These are phyloP conservation scores for Discostella pseudostelligera DNA, from an alignment of 108 stramenopile species.

Conservation along the genomic window DNA sequence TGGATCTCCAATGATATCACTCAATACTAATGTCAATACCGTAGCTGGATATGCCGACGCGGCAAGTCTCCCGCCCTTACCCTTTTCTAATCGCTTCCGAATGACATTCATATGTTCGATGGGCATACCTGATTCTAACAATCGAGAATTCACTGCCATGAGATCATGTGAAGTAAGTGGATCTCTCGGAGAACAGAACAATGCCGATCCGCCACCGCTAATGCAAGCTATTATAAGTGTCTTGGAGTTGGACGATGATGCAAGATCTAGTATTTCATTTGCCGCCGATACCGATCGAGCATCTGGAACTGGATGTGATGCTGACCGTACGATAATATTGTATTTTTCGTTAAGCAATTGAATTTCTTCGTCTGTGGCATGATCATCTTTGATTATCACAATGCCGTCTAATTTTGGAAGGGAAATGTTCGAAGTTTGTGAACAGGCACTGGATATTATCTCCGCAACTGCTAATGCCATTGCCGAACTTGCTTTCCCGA, in stretches of 20 bases:
- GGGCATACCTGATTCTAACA: conserved; percentile 75
- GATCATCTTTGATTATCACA: conserved; percentile 84
- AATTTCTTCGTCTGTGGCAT: conserved; percentile 66
- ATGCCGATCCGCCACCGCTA: conserved; percentile 82
- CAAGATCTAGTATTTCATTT: conserved; percentile 54
- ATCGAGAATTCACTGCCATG: conserved; percentile 50
- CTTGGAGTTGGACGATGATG: conserved; percentile 27
- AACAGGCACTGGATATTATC: conserved; percentile 29
- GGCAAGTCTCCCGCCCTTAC: conserved; percentile 79
- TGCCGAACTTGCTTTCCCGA: conserved; percentile 83
- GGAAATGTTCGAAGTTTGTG: conserved; percentile 4
- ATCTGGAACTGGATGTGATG: conserved; percentile 86
- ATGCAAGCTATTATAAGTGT: conserved; percentile 75
- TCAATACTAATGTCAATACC: conserved; percentile 60
- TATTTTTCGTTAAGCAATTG: conserved; percentile 38
- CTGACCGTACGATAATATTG: conserved; percentile 51
- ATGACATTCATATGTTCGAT: conserved; percentile 87
- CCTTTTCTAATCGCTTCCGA: conserved; percentile 74
- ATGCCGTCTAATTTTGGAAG: conserved; percentile 46
- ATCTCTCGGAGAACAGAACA: conserved; percentile 71
- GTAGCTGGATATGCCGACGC: conserved; percentile 57
- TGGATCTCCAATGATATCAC: conserved; percentile 87
- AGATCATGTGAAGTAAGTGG: conserved; percentile 65
- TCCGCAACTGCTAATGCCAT: conserved; percentile 72
- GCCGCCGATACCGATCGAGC: conserved; percentile 63